Base-by-base conservation (phyloP, 257 asterid genomes). In the Nicotiana tomentosiformis region DNA sequence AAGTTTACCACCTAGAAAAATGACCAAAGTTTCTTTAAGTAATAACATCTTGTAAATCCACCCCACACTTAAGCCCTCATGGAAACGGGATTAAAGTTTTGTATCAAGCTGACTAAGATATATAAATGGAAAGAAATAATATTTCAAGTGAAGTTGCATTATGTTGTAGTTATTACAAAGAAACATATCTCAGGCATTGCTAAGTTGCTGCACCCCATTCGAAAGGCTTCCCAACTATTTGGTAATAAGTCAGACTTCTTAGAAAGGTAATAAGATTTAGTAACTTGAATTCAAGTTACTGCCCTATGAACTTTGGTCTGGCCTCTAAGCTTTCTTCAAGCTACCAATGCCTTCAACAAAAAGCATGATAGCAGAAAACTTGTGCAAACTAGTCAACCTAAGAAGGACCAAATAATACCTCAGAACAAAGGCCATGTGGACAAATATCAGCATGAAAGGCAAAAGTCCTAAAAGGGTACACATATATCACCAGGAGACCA, bases 221-320 rank as follows among this genome's bases (percentile, higher is more conserved):
- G 20, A 70, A 43, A 46, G 61, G 61, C 61, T 72, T 20, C 58
- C 61, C 37, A 46, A 46, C 62, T 74, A 23, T 74, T 26, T 49
- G 39, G 43, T 49, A 49, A 49, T 6, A 26, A 51, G 14, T 49
- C 43, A 74, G 26, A 49, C 43, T 74, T 39, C 10, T 74, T 14
- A 74, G 9, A 74, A 49, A 74, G 80, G 80, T 74, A 15, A 74
- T 49, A 26, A 74, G 62, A 74, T 51, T 74, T 74, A 26, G 64
- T 49, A 0, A 23, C 26, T 8, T 74, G 0, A 74, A 74, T 49
- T 14, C 60, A 46, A 49, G 62, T 51, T 15, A 23, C 79, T 46
- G 7, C 8, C 0, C 10, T 12, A 51, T 51, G 26, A 11, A 74
- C 64, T 49, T 51, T 51, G 64, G 1, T 51, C 64, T 46, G 1